These are phyloP conservation scores for Clavispora phyllophila DNA, from an alignment of 805 yeast genomes.

Conservation along the genomic window DNA sequence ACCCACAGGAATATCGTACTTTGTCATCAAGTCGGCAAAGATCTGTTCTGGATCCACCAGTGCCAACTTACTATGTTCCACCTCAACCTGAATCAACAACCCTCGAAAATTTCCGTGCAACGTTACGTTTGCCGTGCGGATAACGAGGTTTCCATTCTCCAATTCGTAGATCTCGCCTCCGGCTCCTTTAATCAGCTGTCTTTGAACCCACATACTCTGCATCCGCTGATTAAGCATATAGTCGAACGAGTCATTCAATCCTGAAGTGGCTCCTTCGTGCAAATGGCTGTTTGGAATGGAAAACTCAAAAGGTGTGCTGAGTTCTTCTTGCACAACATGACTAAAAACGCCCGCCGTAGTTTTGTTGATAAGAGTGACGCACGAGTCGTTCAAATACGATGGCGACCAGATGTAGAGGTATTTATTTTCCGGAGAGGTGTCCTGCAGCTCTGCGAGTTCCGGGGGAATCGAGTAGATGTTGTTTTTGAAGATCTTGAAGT, in stretches of 20 bases:
- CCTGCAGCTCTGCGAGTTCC: conserved; percentile 22
- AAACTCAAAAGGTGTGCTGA: conserved; percentile 12
- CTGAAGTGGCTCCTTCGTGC: conserved; percentile 50
- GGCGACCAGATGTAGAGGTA: conserved; percentile 48
- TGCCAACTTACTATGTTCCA: conserved; percentile 9
- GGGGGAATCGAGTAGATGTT: conserved; percentile 51
- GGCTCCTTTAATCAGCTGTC: conserved; percentile 70
- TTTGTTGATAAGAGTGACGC: conserved; percentile 46
- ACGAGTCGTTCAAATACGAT: conserved; percentile 43
- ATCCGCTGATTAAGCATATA: conserved; percentile 50
- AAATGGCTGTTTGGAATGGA: conserved; percentile 34
- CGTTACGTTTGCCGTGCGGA: conserved; percentile 66
- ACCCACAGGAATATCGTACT: conserved; percentile 38
- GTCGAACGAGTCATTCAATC: conserved; percentile 55
- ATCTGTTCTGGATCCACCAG: conserved; percentile 9
- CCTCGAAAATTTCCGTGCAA: conserved; percentile 74
- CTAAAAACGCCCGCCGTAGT: conserved; percentile 32
- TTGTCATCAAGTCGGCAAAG: conserved; percentile 23
- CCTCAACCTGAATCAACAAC: conserved; percentile 57
- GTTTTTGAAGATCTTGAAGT: conserved; percentile 60
- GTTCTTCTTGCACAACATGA: conserved; percentile 29
- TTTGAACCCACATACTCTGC: conserved; percentile 62
- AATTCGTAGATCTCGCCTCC: conserved; percentile 65
- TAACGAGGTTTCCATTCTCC: conserved; percentile 44
- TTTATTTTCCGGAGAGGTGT: conserved; percentile 33